Evolutionary conservation across 257 asterid genomes (phyloP).

Genomic region (Paulownia fortunei): DNA sequence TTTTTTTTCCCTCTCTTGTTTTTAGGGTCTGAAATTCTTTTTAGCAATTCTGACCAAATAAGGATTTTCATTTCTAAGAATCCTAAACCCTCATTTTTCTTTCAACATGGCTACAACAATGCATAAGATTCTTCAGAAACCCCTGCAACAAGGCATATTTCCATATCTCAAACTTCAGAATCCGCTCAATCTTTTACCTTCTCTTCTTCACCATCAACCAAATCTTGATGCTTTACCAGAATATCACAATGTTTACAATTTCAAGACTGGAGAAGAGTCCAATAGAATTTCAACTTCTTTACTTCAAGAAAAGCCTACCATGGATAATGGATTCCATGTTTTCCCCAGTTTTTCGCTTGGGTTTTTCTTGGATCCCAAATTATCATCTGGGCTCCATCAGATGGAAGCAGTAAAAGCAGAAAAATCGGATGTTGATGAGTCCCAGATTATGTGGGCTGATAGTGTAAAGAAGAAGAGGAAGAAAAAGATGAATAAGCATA

Average conservation of each 20-base stretch:
- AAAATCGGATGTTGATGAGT: background rate
- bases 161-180: slow-evolving; percentile 14
- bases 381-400: slow-evolving; percentile 10
- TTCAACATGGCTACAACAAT: background rate
- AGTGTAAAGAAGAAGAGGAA: slow-evolving; percentile 38
- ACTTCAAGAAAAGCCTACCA: background rate
- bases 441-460: slow-evolving; percentile 22
- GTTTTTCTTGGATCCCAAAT: slow-evolving; percentile 26
- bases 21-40: background rate
- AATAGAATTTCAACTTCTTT: background rate
- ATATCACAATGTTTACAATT: background rate
- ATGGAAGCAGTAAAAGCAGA: background rate
- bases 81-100: background rate
- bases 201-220: slow-evolving; percentile 5
- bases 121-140: slow-evolving; percentile 8
- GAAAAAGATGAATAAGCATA: slow-evolving; percentile 36
- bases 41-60: background rate
- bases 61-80: background rate
- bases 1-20: background rate
- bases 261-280: background rate
- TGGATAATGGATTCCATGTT: background rate
- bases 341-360: slow-evolving; percentile 29
- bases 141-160: slow-evolving; percentile 7
- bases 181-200: slow-evolving; percentile 14
- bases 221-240: background rate